Base-by-base conservation (phyloP, 495 filamentous ascomycete species). In the Podospora pseudopauciseta region DNA sequence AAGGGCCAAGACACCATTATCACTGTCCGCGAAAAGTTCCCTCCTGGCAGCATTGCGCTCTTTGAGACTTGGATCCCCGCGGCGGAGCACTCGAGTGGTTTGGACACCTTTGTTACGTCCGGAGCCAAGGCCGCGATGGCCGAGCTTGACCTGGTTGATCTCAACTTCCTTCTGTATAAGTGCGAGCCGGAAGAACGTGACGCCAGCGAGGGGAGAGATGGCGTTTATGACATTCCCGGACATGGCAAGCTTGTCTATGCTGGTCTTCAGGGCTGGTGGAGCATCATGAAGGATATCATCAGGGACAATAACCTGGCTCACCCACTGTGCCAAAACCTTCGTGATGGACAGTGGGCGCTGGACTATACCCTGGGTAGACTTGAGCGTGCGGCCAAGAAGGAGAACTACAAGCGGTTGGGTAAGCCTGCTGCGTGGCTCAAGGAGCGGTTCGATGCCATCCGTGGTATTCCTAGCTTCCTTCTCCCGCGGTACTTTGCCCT, bases 181-280 rank as follows among this genome's bases (percentile, higher is more conserved):
- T 96, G 92, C 70, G 96, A 98, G 64, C 86, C 93, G 19, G 96
- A 99, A 78, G 96, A 99, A 76, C 86, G 86, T 59, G 94, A 96
- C 68, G 87, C 84, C 1, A 96, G 90, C 67, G 84, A 84, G 27
- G 91, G 91, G 9, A 84, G 87, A 67, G 92, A 98, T 80, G 96
- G 96, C 1, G 88, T 89, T 0, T 99, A 98, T 77, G 85, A 82
- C 60, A 92, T 99, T 70, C 95, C 96, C 11, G 87, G 88, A 0
- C 81, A 91, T 72, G 96, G 94, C 4, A 84, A 90, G 60, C 83
- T 97, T 56, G 92, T 97, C 19, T 99, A 99, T 78, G 94, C 96
- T 66, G 96, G 96, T 59, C 85, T 99, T 30, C 96, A 99, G 77
- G 96, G 96, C 16, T 99, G 95, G 95, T 97, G 94, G 95, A 97